phyloP scores from a whole-genome alignment of 192 early-diverging fungal species.

The Pilobolus umbonatus region DNA sequence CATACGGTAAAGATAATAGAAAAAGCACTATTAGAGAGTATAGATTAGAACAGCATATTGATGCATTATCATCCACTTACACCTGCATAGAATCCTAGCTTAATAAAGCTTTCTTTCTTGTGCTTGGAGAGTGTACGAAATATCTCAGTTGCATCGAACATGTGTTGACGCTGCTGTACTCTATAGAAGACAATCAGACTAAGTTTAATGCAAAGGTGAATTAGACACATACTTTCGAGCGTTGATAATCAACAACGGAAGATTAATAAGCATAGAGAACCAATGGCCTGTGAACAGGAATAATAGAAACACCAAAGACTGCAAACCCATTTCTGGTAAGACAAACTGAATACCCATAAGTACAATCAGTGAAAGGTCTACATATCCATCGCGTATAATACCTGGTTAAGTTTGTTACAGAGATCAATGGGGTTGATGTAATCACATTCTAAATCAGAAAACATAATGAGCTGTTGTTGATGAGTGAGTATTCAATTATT shows the following conservation, averaged over 20 bases:
- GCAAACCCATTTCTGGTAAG: conserved; percentile 80
- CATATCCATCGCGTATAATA: too few relatives aligned
- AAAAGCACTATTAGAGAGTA: conserved; percentile 54
- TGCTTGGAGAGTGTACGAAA: conserved; percentile 87
- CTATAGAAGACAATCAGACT: conserved; percentile 33
- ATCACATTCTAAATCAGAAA: conserved; percentile 76
- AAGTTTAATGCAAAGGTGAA: neutral
- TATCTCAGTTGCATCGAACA: conserved; percentile 94
- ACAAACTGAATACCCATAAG: conserved; percentile 62
- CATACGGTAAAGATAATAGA: conserved; percentile 77
- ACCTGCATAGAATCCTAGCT: conserved; percentile 89
- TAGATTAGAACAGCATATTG: neutral
- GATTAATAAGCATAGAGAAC: conserved; percentile 75
- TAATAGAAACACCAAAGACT: conserved; percentile 66
- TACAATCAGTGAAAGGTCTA: too few relatives aligned
- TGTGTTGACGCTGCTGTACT: conserved; percentile 73
- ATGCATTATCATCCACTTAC: conserved; percentile 24
- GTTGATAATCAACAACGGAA: conserved; percentile 79
- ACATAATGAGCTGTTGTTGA: conserved; percentile 35
- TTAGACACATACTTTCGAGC: conserved; percentile 62
- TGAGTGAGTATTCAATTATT: neutral
- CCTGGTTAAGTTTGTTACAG: conserved; percentile 89
- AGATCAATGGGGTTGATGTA: conserved; percentile 99
- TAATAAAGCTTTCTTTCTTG: conserved; percentile 92
- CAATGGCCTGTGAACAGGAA: conserved; percentile 84